Conservation (phyloP, 768 basidiomycete genomes). For the Termitomyces sp. region DNA sequence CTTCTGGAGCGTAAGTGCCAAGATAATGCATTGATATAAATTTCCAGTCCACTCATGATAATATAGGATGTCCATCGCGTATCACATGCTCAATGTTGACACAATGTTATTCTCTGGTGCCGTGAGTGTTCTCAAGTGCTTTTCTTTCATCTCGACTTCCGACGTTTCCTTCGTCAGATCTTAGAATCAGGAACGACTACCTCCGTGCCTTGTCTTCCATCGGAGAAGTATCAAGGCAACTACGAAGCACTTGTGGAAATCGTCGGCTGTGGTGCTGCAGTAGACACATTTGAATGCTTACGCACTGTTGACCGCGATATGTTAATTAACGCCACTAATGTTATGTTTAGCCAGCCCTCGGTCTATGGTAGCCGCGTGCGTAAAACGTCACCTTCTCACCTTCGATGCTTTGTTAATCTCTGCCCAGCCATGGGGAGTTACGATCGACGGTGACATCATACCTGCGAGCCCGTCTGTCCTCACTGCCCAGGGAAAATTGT, state of each 20-base stretch:
- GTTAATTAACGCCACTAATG: slow-evolving; percentile 14
- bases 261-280: slow-evolving; percentile 21
- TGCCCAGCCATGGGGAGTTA: slow-evolving; percentile 13
- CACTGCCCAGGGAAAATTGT: slow-evolving; percentile 16
- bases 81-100: slow-evolving; percentile 27
- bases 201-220: slow-evolving; percentile 20
- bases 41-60: background rate
- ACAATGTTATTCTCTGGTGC: slow-evolving; percentile 27
- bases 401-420: background rate
- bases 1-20: slow-evolving; percentile 41
- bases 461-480: slow-evolving; percentile 15
- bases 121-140: slow-evolving; percentile 8
- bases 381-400: background rate
- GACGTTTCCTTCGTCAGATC: slow-evolving; percentile 23
- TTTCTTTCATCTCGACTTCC: background rate
- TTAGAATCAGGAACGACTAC: slow-evolving; percentile 35
- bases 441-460: slow-evolving; percentile 16
- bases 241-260: slow-evolving; percentile 34
- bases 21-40: slow-evolving; percentile 14
- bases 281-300: slow-evolving; percentile 23
- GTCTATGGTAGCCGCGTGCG: slow-evolving; percentile 15
- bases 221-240: slow-evolving; percentile 23
- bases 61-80: slow-evolving; percentile 24
- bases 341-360: slow-evolving; percentile 11
- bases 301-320: slow-evolving; percentile 11